Evolutionary conservation across 768 basidiomycete species (phyloP), one percentile per base, ranked within the genome.

Genomic region (Mycena crocata): DNA sequence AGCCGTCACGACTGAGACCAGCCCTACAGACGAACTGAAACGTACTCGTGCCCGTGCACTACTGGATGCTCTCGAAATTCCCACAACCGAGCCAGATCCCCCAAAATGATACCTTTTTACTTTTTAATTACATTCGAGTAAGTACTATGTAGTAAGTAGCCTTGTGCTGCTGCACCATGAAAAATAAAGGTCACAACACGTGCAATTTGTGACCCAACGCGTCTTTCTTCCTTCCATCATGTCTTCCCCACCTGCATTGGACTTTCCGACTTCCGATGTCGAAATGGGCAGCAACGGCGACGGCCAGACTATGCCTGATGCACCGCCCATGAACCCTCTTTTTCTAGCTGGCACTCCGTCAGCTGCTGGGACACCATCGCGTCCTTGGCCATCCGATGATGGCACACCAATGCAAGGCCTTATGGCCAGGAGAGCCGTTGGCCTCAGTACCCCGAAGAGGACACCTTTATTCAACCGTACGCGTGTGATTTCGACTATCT

Each of bases 231-330:
- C n/a, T 28, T 19, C 48, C 67, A 73, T 42, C 57, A 90, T 91
- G 89, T 90, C 89, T 10, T 90, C 89, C 44, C 89, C 89, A 28
- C 89, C 89, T 23, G 81, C 84, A 35, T 76, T 90, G 40, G 88
- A 90, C 70, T 90, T 90, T 72, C 89, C 89, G 5, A 83, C 88
- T 1, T 90, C 89, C 7, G 90, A 90, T 57, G 86, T 86, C 32
- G 80, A 87, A n/a, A 88, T 89, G 87, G 82, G 78, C 31, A 82
- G 76, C 34, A 78, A 69, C 17, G 64, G 68, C 7, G 77, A 71
- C 30, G 79, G 76, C 19, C 81, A 84, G 63, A 80, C 81, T 5
- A 79, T 84, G 67, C 78, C 81, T 3, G 76, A 82, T 45, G 83
- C 82, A 2, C 84, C 81, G 14, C 76, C 81, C 1, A 71, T 76